These are phyloP conservation scores for Ascochyta koolunga DNA, from an alignment of 2,329 filamentous ascomycete species.

Conservation along the genomic window DNA sequence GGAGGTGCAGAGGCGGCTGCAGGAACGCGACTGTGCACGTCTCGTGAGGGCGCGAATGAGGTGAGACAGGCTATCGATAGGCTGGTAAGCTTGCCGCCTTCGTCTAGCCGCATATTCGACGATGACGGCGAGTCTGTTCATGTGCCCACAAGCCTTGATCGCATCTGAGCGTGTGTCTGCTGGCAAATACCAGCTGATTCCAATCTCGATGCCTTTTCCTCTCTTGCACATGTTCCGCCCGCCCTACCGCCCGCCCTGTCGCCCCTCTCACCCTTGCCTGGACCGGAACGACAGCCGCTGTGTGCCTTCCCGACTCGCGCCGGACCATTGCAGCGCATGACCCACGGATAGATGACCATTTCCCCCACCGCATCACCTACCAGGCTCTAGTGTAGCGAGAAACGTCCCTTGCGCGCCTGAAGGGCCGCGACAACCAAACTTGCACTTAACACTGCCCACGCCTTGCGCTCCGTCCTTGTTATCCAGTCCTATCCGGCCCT, in stretches of 20 bases:
- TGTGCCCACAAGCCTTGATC: conserved; percentile 5
- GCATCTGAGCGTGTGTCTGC: conserved; percentile 1
- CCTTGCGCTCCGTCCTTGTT: conserved; percentile 1
- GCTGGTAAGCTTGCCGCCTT: conserved; percentile 22
- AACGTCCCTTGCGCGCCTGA: conserved; percentile 3
- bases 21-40: conserved; percentile 14
- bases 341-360: conserved; percentile 20
- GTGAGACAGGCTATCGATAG: conserved; percentile 20
- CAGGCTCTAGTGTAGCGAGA: conserved; percentile 13
- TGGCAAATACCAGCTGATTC: conserved; percentile 3
- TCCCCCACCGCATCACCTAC: conserved; percentile 20
- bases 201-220: conserved; percentile 1
- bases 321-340: conserved; percentile 25
- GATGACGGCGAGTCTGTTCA: conserved; percentile 20
- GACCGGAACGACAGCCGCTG: conserved; percentile 13
- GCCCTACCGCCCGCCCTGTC: background rate
- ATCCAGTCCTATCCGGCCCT: conserved; percentile 23
- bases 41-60: conserved; percentile 10
- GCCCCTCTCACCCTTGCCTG: conserved; percentile 3
- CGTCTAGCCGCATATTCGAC: conserved; percentile 11
- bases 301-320: conserved; percentile 29
- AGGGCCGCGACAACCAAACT: background rate
- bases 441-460: conserved; percentile 3
- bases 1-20: conserved; percentile 6
- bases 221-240: conserved; percentile 12